A percentile compares a stretch with the other conserved stretches of the same genome.
These are phyloP conservation scores for Colletotrichum sp. DNA, from an alignment of 2,329 filamentous ascomycete genomes.

Conservation along the genomic window DNA sequence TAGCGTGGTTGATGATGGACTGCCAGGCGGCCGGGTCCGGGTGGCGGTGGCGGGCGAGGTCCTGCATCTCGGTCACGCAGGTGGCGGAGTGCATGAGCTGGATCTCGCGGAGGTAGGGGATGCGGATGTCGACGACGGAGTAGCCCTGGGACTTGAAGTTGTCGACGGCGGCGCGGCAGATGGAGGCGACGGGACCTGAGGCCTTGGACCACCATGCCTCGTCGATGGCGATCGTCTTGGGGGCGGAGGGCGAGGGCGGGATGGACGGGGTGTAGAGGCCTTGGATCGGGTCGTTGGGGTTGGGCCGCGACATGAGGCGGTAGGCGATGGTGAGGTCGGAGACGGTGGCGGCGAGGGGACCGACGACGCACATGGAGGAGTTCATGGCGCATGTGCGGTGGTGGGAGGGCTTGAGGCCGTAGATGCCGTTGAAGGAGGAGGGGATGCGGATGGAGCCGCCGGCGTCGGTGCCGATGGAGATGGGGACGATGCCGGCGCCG, in stretches of 20 bases:
- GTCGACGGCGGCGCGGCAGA: conserved; percentile 67
- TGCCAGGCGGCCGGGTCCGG: conserved; percentile 55
- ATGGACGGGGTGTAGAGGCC: conserved; percentile 66
- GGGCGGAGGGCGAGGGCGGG: conserved; percentile 43
- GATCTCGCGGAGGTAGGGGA: conserved; percentile 72
- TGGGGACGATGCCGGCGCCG: conserved; percentile 74
- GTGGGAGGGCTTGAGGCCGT: conserved; percentile 81
- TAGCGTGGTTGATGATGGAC: conserved; percentile 65
- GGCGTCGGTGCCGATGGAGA: conserved; percentile 76
- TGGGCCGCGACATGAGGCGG: conserved; percentile 76
- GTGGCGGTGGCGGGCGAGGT: conserved; percentile 43
- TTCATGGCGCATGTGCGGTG: conserved; percentile 66
- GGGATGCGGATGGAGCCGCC: conserved; percentile 78
- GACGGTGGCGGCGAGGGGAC: conserved; percentile 78
- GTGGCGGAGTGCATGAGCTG: conserved; percentile 80
- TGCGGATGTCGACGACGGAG: conserved; percentile 60
- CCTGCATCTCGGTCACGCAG: conserved; percentile 74
- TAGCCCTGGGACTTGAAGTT: conserved; percentile 59
- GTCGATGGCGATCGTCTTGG: conserved; percentile 75
- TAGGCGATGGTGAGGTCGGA: conserved; percentile 84
- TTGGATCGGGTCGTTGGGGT: conserved; percentile 62
- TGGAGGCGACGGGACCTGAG: conserved; percentile 64
- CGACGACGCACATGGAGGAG: conserved; percentile 66
- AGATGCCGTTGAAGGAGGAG: conserved; percentile 77
- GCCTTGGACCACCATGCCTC: conserved; percentile 56